phyloP scores from a whole-genome alignment of 148 eudicot species.

The Arbutus unedo region DNA sequence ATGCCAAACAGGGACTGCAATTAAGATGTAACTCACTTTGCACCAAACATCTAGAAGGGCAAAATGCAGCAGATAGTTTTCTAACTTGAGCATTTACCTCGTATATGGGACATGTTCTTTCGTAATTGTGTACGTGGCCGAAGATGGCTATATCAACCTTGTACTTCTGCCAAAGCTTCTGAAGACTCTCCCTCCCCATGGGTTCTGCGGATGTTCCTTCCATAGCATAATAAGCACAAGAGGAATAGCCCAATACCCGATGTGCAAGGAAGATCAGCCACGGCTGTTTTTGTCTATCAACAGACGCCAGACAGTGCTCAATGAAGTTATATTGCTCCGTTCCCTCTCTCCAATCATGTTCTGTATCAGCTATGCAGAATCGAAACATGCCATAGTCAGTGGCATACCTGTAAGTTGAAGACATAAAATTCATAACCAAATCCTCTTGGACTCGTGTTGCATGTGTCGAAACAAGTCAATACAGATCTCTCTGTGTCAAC shows the following conservation, averaged over 20 bases:
- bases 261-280: constrained; percentile 67
- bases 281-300: constrained; percentile 57
- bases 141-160: constrained; percentile 79
- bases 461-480: constrained; percentile 1
- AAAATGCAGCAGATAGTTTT: not conserved
- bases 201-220: constrained; percentile 66
- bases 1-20: not conserved
- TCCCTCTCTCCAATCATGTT: constrained; percentile 73
- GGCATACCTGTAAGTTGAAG: constrained; percentile 45
- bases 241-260: constrained; percentile 62
- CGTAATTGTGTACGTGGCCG: constrained; percentile 88
- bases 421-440: not conserved
- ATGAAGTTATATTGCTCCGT: constrained; percentile 61
- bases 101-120: constrained; percentile 79
- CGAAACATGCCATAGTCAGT: constrained; percentile 76
- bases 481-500: not conserved
- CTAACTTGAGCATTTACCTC: constrained; percentile 40
- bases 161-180: constrained; percentile 82
- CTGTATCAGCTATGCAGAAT: constrained; percentile 62
- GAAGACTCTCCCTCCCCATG: constrained; percentile 79
- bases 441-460: not conserved
- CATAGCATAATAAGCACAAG: constrained; percentile 34
- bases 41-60: not conserved
- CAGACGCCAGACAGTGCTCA: constrained; percentile 54
- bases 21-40: not conserved